Evolutionary conservation across 495 filamentous ascomycete genomes (phyloP).

Genomic region (Glutinoglossum americanum): DNA sequence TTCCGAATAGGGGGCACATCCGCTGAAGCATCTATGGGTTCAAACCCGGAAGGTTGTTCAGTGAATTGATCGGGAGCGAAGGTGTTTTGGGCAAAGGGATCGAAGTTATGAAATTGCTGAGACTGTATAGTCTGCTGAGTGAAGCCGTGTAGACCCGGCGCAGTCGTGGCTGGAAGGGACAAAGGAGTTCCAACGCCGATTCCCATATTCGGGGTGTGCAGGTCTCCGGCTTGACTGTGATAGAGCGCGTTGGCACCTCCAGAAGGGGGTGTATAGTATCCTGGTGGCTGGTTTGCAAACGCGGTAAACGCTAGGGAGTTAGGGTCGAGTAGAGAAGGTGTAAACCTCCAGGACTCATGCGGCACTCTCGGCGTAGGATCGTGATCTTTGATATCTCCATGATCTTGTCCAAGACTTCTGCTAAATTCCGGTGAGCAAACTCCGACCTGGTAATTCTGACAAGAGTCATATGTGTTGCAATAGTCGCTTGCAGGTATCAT

Average conservation of each 20-base stretch:
- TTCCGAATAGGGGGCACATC: conserved; percentile 19
- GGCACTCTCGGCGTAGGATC: conserved; percentile 59
- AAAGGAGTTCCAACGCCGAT: conserved; percentile 68
- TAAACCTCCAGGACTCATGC: conserved; percentile 64
- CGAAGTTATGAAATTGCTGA: conserved; percentile 49
- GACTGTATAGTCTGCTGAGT: conserved; percentile 36
- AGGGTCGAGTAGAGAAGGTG: conserved; percentile 69
- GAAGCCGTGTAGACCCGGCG: conserved; percentile 29
- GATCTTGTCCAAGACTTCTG: conserved; percentile 12
- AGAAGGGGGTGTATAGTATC: conserved; percentile 78
- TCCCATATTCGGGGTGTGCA: conserved; percentile 65
- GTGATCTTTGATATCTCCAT: conserved; percentile 46
- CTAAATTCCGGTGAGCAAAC: neutral
- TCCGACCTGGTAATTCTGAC: neutral
- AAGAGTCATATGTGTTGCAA: neutral
- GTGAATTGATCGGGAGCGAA: conserved; percentile 68
- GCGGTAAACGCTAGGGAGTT: conserved; percentile 57
- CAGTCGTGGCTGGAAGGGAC: conserved; percentile 47
- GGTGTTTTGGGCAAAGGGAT: conserved; percentile 45
- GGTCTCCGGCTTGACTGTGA: conserved; percentile 67
- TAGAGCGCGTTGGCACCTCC: conserved; percentile 65
- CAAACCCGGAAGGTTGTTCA: conserved; percentile 54
- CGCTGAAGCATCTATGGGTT: conserved; percentile 43
- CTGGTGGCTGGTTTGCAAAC: conserved; percentile 57
- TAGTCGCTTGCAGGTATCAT: neutral